These are phyloP conservation scores for Fagopyrum tataricum DNA, from an alignment of 148 eudicot species.

Conservation along the genomic window DNA sequence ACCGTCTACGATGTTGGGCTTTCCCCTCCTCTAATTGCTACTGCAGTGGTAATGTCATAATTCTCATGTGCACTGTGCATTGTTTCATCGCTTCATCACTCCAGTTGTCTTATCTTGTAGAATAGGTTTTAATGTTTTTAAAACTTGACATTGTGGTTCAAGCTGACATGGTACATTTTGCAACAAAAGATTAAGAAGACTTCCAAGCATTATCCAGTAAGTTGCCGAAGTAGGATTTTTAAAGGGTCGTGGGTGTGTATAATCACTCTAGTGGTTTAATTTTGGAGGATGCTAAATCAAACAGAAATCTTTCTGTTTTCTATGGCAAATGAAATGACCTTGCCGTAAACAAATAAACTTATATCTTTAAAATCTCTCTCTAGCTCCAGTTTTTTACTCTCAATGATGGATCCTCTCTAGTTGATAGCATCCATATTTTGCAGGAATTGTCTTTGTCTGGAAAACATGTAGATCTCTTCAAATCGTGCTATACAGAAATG, in stretches of 20 bases:
- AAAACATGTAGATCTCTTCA: neutral
- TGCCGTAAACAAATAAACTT: neutral
- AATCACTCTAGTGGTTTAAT: neutral
- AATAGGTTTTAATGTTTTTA: neutral
- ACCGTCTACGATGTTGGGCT: slow-evolving; percentile 72
- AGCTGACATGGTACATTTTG: neutral
- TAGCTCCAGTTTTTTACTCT: neutral
- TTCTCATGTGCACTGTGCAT: neutral
- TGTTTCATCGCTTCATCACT: neutral
- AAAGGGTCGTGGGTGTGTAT: neutral
- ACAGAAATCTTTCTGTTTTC: neutral
- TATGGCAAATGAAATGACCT: neutral
- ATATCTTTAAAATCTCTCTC: neutral
- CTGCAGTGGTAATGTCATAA: slow-evolving; percentile 45
- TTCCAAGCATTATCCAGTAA: neutral
- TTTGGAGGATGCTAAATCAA: neutral
- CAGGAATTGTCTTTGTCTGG: neutral
- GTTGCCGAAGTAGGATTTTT: neutral
- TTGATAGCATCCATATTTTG: neutral
- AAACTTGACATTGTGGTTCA: neutral
- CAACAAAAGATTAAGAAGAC: neutral
- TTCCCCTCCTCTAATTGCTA: slow-evolving; percentile 58
- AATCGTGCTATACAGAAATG: neutral
- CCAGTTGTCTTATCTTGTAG: slow-evolving; percentile 1
- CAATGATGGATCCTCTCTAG: neutral